phyloP scores from a whole-genome alignment of 345 rosid genomes.

The Populus alba region DNA sequence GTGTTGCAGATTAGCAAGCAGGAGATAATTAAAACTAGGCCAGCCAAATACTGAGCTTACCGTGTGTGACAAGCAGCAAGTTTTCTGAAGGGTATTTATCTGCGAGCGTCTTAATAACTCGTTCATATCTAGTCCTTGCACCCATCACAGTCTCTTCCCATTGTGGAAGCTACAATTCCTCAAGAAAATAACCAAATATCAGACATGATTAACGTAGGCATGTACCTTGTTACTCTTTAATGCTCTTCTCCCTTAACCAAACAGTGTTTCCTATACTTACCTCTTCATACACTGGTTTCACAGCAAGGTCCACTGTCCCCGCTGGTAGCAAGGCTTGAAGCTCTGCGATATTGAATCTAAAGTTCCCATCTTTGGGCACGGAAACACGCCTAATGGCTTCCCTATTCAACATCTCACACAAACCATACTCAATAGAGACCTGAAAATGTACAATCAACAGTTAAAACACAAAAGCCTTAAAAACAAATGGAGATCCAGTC shows the following conservation, averaged over 20 bases:
- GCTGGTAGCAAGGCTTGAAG: conserved; percentile 58
- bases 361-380: conserved; percentile 64
- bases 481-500: not conserved
- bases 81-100: conserved; percentile 77
- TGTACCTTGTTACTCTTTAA: not conserved
- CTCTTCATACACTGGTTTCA: conserved; percentile 49
- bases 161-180: conserved; percentile 51
- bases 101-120: conserved; percentile 55
- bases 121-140: conserved; percentile 54
- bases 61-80: conserved; percentile 80
- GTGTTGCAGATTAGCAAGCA: too few relatives aligned
- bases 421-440: conserved; percentile 73
- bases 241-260: not conserved
- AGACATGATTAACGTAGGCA: not conserved
- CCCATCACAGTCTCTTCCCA: conserved; percentile 59
- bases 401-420: conserved; percentile 69
- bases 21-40: not conserved
- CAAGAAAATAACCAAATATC: not conserved
- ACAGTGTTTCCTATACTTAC: conserved; percentile 18
- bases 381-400: conserved; percentile 48
- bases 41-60: conserved; percentile 33
- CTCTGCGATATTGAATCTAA: conserved; percentile 49
- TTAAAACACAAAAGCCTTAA: not conserved
- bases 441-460: conserved; percentile 14
- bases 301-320: conserved; percentile 60